A percentile compares a stretch with the other conserved stretches of the same genome.
These are phyloP conservation scores for Maudiozyma serrabonitensis DNA, from an alignment of 805 yeast genomes.

Conservation along the genomic window DNA sequence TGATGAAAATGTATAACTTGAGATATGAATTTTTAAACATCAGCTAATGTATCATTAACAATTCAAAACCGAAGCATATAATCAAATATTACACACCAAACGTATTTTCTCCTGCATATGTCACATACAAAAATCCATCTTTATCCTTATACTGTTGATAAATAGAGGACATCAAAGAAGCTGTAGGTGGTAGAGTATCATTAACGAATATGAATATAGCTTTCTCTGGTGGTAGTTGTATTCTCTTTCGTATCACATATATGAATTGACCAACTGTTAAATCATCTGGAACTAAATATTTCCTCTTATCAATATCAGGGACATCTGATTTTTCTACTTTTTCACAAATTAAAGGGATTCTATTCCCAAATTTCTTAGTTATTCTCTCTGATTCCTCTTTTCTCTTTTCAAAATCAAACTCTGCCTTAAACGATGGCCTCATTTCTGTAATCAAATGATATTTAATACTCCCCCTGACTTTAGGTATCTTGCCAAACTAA, in stretches of 20 bases:
- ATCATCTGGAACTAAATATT: constrained; percentile 92
- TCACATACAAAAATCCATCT: constrained; percentile 92
- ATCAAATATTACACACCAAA: constrained; percentile 44
- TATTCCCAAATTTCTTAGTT: constrained; percentile 75
- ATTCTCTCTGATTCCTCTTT: constrained; percentile 90
- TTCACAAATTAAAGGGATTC: constrained; percentile 95
- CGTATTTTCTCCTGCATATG: constrained; percentile 96
- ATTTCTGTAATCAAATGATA: constrained; percentile 5
- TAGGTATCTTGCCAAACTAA: too few relatives aligned
- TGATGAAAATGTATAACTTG: too few relatives aligned
- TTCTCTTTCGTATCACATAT: constrained; percentile 92
- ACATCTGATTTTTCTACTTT: constrained; percentile 94
- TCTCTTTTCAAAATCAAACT: constrained; percentile 90
- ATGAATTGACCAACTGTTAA: constrained; percentile 97
- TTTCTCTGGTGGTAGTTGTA: constrained; percentile 91
- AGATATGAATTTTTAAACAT: too few relatives aligned
- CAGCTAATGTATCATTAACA: too few relatives aligned
- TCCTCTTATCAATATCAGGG: constrained; percentile 92
- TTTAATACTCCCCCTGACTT: too few relatives aligned
- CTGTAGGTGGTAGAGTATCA: constrained; percentile 95
- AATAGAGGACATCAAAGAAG: constrained; percentile 88
- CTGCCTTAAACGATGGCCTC: constrained; percentile 36
- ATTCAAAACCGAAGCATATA: too few relatives aligned
- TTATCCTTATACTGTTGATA: constrained; percentile 96
- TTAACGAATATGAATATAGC: constrained; percentile 96